Evolutionary conservation across 2,329 filamentous ascomycete genomes (phyloP), one percentile per base, ranked within the genome.

Genomic region (Penicillium sp.): DNA sequence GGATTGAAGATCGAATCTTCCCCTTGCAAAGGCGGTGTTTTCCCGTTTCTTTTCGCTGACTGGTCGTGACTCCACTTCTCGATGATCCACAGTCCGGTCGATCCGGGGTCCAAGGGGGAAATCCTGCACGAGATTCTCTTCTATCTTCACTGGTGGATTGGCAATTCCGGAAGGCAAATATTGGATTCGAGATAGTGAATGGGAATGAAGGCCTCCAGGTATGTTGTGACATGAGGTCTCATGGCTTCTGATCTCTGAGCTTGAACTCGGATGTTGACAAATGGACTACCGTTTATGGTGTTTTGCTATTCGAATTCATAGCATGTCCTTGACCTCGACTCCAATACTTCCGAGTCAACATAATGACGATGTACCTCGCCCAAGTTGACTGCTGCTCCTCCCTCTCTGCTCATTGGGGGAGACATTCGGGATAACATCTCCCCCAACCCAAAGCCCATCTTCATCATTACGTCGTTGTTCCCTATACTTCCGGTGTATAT

Each of bases 401-500:
- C n/a, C 16, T 24, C 13, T 34, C 31, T 18, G 31, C 16, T 18
- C 31, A 34, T 34, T 34, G 31, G 31, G 16, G 31, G 31, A 34
- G 31, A 16, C 8, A 34, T 34, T 14, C 24, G 16, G 22, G 22
- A 42, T 11, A 43, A 9, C 22, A 34, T 34, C 40, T 43, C 22
- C 14, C 40, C 31, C 57, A 59, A 27, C 20, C 20, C n/a, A n/a
- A 18, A 40, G 31, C 37, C 10, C 28, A 47, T 50, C 26, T 49
- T 50, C 56, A 58, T 59, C 57, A 57, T 59, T 38, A 57, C 58
- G 57, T 56, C 57, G 52, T 58, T 43, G 38, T 37, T 48, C n/a
- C 49, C 41, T 38, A 26, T 1, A 32, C 40, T 51, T 52, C 51
- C 47, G 46, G 42, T 7, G 40, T 20, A 20, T 24, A 40, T 13